Base-by-base conservation (phyloP, 805 yeast genomes). In the Teunomyces cretensis region DNA sequence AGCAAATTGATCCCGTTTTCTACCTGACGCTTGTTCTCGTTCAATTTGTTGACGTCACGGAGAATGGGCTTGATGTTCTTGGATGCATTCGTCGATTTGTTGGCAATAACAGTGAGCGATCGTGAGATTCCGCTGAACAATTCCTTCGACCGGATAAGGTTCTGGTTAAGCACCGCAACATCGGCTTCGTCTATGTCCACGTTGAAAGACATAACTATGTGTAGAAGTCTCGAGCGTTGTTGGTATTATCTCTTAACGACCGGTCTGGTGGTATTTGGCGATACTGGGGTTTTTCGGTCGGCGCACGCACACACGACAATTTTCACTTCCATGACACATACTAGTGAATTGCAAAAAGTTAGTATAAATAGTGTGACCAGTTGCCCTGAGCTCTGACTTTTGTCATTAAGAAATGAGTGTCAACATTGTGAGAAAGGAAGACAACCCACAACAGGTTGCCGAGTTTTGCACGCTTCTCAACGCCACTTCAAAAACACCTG, bases 141-240 rank as follows among this genome's bases (percentile, higher is more conserved):
- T 14, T 70, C 72, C 32, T 78, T 76, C 2, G 88, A 79, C 43
- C 80, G 76, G 40, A 73, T 64, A 28, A 91, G 71, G 43, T 86
- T 83, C 56, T 86, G 94, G 42, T 88, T 86, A 27, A 90, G 74
- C 4, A 90, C 90, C 2, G 88, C 83, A 28, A 88, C 83, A 54
- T 89, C 96, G 2, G 91, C 90, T 60, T 85, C 92, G 56, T 86
- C 91, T 2, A 82, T 70, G 55, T 85, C 45, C 22, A 81, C 64
- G 33, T 43, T 47, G 36, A 47, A 47, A 8, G 49, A 43, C 55
- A 51, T 51, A 7, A 9, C 36, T 15, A 33, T 12, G 22, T 19
- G 22, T 19, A 6, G 22, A 6, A 4, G 6, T 19, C 22, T 19
- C 22, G 3, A 19, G 22, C 22, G 22, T 19, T 6, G 22, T 19